phyloP scores from a whole-genome alignment of 2,329 filamentous ascomycete genomes.

The Dothistroma pini region DNA sequence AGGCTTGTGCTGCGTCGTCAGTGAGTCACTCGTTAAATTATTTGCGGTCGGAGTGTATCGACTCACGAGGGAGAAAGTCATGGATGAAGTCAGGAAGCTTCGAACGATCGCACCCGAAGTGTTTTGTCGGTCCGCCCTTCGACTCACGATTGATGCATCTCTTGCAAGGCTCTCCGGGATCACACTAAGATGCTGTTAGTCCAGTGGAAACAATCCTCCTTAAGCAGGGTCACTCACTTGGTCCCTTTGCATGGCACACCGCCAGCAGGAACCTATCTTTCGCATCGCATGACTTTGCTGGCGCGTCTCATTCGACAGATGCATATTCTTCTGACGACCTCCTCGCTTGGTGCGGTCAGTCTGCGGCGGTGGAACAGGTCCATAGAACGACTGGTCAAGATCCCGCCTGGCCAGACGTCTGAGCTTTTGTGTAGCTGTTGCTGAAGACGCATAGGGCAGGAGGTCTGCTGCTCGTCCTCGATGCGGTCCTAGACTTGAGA shows the following conservation, averaged over 20 bases:
- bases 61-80: conserved; percentile 42
- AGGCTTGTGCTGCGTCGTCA: conserved; percentile 23
- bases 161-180: conserved; percentile 29
- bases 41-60: neutral
- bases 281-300: conserved; percentile 45
- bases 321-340: conserved; percentile 37
- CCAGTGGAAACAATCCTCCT: neutral
- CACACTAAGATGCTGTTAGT: conserved; percentile 29
- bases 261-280: conserved; percentile 47
- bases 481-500: neutral
- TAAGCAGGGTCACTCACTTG: conserved; percentile 31
- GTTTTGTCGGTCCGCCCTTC: conserved; percentile 37
- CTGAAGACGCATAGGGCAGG: neutral
- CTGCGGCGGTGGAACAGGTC: conserved; percentile 2
- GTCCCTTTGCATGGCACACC: conserved; percentile 48
- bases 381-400: neutral
- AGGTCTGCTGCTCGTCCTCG: neutral
- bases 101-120: conserved; percentile 44
- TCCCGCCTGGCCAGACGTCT: neutral
- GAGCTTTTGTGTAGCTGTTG: neutral
- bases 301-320: conserved; percentile 36
- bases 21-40: neutral
- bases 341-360: conserved; percentile 24
- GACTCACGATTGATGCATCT: conserved; percentile 34
- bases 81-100: conserved; percentile 44